phyloP scores from a whole-genome alignment of 306 rosid species.

The Vigna trinervia region DNA sequence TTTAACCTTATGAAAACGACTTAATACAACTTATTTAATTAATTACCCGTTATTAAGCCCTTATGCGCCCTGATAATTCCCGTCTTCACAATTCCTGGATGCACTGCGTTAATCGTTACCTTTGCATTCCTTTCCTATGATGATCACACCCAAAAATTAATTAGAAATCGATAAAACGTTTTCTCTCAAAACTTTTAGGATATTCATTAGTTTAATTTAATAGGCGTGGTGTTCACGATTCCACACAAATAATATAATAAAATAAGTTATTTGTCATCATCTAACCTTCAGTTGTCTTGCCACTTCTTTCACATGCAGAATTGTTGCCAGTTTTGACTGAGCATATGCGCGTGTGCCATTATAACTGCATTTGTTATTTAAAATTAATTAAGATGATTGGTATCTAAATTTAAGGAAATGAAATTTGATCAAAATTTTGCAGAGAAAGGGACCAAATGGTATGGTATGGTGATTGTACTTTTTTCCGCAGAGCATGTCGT shows the following conservation, averaged over 20 bases:
- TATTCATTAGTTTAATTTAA: not conserved
- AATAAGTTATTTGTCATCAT: not conserved
- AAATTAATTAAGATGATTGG: constrained; percentile 4
- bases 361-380: constrained; percentile 66
- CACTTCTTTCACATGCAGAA: constrained; percentile 87
- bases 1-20: constrained; percentile 15
- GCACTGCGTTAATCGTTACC: constrained; percentile 86
- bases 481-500: constrained; percentile 70
- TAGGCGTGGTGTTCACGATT: not conserved
- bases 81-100: constrained; percentile 92
- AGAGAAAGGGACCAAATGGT: constrained; percentile 17
- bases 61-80: constrained; percentile 86
- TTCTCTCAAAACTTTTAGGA: too few species aligned
- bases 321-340: constrained; percentile 83
- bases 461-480: constrained; percentile 51
- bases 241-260: not conserved
- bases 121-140: constrained; percentile 80
- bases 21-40: not conserved
- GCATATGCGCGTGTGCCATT: constrained; percentile 92
- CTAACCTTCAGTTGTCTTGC: constrained; percentile 81
- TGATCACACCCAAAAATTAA: constrained; percentile 4
- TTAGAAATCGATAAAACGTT: too few species aligned
- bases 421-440: not conserved
- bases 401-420: constrained; percentile 11
- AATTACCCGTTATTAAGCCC: constrained; percentile 71